Base-by-base conservation (phyloP, 176 grass and related monocot species). In the Musa beccarii region DNA sequence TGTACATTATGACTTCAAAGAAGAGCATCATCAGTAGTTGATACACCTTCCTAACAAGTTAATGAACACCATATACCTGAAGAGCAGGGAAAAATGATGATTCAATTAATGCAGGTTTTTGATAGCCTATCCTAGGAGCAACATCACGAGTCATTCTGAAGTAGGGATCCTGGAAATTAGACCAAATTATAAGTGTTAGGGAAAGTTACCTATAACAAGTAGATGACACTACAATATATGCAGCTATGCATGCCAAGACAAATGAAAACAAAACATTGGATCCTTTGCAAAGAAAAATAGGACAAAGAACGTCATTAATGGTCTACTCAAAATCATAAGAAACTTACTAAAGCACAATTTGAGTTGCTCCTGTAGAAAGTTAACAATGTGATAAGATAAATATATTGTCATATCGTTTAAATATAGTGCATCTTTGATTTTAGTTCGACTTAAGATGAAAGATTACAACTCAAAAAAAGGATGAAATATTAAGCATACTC, bases 111-210 rank as follows among this genome's bases (percentile, higher is more conserved):
- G 95, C 68, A 57, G 95, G 95, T 85, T 99, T 99, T 66, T 94
- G 90, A 69, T 92, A 99, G 55, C 84, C 86, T 89, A 99, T 85
- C 84, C 90, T 99, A 61, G 95, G 90, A 81, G 95, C 95, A 89
- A 99, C 95, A 67, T 99, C 95, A 53, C 95, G 90, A 53, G 95
- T 99, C 95, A 99, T 99, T 81, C 90, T 89, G 71, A 99, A 99
- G 81, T 99, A 99, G 72, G 95, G 95, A 87, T 99, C 95, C 95
- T 94, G 75, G 28, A 82, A 75, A 23, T 11, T 56, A 43, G 76
- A 69, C 8, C 12, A 76, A 85, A 69, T 13, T 53, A 20, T 1
- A 34, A 8, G 59, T 79, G 26, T 79, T 4, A 50, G 66, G 52
- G 51, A 76, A 74, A 49, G 65, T 28, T 80, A 24, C 26, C 79